phyloP scores from a whole-genome alignment of 441 rosid genomes.

The Breynia disticha region DNA sequence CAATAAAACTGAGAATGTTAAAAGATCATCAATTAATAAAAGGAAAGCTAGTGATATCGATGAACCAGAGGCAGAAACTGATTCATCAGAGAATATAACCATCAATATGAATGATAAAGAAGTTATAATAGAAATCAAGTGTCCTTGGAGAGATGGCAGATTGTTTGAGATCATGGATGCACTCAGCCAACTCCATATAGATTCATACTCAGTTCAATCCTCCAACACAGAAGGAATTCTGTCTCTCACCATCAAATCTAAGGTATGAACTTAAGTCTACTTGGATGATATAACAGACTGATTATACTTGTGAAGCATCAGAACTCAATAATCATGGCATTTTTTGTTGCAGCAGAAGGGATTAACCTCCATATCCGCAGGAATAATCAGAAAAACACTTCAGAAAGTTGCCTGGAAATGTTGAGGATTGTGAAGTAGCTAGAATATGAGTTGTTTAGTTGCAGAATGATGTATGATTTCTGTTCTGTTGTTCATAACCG shows the following conservation, averaged over 20 bases:
- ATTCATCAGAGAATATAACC: slow-evolving; percentile 31
- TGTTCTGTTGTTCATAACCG: slow-evolving; percentile 13
- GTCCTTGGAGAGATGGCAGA: slow-evolving; percentile 77
- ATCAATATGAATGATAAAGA: slow-evolving; percentile 41
- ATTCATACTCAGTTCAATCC: slow-evolving; percentile 72
- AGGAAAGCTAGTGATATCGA: slow-evolving; percentile 47
- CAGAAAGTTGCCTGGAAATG: slow-evolving; percentile 46
- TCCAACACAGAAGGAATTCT: slow-evolving; percentile 56
- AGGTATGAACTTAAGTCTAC: slow-evolving; percentile 34
- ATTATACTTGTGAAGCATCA: neutral
- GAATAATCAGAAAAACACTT: slow-evolving; percentile 46
- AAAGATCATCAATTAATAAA: slow-evolving; percentile 32
- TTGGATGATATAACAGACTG: neutral
- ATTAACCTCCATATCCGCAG: slow-evolving; percentile 25
- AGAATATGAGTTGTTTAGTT: slow-evolving; percentile 11
- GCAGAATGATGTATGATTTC: slow-evolving; percentile 8
- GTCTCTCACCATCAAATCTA: slow-evolving; percentile 49
- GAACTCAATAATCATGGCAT: neutral
- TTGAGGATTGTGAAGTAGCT: slow-evolving; percentile 18
- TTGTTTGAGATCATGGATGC: slow-evolving; percentile 71
- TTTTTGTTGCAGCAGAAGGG: slow-evolving; percentile 52
- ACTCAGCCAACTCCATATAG: slow-evolving; percentile 48
- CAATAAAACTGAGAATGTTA: slow-evolving; percentile 14
- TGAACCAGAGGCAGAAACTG: slow-evolving; percentile 25
- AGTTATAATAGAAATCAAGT: slow-evolving; percentile 55